A percentile compares a stretch with the other conserved stretches of the same genome.
Conservation (phyloP, 1,284 basidiomycete species). For the Erythrobasidium hasegawianum region DNA sequence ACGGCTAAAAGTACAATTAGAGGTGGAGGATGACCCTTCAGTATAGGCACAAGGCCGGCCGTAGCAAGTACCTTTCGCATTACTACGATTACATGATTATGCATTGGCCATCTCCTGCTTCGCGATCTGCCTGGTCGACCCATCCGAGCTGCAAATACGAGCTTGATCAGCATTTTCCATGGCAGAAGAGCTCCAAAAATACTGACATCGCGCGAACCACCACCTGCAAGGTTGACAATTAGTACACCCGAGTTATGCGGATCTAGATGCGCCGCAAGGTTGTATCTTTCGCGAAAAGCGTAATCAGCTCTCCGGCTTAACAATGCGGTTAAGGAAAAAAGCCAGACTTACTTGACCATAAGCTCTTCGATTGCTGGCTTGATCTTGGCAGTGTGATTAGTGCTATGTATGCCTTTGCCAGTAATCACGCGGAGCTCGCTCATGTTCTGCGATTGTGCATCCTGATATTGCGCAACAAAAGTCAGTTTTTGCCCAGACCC, state of each 20-base stretch:
- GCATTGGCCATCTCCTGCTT: conserved; percentile 22
- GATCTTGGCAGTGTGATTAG: conserved; percentile 74
- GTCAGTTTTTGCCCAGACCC: no score
- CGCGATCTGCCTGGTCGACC: conserved; percentile 28
- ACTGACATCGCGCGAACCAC: conserved; percentile 48
- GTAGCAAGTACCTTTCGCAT: no score
- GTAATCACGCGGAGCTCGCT: conserved; percentile 58
- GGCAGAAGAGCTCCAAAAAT: no score
- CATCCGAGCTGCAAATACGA: conserved; percentile 29
- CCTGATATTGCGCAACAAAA: no score
- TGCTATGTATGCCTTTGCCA: conserved; percentile 79
- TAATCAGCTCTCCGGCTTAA: no score
- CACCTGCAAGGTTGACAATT: conserved; percentile 66
- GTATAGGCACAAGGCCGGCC: no score
- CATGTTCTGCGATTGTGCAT: conserved; percentile 64
- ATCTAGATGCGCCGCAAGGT: conserved; percentile 72
- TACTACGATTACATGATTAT: conserved; percentile 12
- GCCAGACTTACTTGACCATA: conserved; percentile 73
- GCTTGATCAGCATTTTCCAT: no score
- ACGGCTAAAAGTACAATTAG: no score
- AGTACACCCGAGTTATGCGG: conserved; percentile 79
- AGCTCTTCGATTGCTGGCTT: conserved; percentile 88
- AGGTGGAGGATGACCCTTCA: no score
- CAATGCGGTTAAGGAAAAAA: no score
- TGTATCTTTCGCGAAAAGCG: no score